Conservation (phyloP, 1,139 yeast genomes). For the Blastobotrys buckinghamii region DNA sequence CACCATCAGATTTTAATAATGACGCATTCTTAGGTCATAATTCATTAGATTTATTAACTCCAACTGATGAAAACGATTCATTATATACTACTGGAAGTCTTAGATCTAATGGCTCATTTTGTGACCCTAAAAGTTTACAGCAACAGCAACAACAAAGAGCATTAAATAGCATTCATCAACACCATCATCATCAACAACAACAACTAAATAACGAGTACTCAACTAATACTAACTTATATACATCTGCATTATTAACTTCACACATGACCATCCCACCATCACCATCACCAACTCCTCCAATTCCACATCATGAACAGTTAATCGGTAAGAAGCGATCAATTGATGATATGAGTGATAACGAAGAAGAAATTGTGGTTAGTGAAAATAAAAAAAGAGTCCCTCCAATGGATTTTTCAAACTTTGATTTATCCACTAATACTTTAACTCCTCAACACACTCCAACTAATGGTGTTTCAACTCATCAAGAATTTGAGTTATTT, state of each 20-base stretch:
- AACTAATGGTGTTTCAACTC: neutral
- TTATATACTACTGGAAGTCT: neutral
- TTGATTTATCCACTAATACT: neutral
- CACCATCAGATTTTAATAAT: neutral
- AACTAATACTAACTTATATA: neutral
- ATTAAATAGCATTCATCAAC: too few relatives aligned
- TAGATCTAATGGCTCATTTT: slow-evolving; percentile 5
- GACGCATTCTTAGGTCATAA: neutral
- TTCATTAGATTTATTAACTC: neutral
- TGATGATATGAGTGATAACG: slow-evolving; percentile 8
- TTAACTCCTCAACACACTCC: neutral
- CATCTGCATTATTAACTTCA: neutral
- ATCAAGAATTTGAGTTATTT: neutral
- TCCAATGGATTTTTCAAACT: neutral
- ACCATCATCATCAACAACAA: too few relatives aligned
- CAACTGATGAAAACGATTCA: too few relatives aligned
- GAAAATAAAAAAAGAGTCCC: neutral
- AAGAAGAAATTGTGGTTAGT: neutral
- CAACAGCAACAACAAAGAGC: too few relatives aligned
- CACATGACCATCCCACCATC: slow-evolving; percentile 2
- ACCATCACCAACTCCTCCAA: slow-evolving; percentile 12
- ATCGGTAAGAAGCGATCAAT: slow-evolving; percentile 3
- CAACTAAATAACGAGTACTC: neutral
- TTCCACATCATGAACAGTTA: slow-evolving; percentile 1
- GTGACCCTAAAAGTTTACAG: slow-evolving; percentile 12